These are phyloP conservation scores for Lathyrus oleraceus DNA, from an alignment of 306 rosid genomes.

Conservation along the genomic window DNA sequence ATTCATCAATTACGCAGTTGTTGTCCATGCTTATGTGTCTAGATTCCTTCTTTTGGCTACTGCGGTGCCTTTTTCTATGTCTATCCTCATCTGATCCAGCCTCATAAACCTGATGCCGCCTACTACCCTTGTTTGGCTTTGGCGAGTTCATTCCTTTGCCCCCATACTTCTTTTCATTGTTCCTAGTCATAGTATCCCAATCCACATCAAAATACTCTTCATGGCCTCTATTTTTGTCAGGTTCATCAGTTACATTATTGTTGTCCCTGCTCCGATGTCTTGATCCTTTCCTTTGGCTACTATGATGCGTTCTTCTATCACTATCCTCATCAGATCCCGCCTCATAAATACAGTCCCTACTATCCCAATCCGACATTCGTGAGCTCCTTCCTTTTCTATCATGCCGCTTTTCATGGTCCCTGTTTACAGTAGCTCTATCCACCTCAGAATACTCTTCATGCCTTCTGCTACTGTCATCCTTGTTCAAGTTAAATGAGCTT, in stretches of 20 bases:
- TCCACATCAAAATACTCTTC: constrained; percentile 48
- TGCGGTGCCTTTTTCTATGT: constrained; percentile 31
- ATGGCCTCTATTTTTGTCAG: constrained; percentile 30
- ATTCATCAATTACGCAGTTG: constrained; percentile 24
- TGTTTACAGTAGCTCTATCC: constrained; percentile 32
- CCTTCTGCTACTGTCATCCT: constrained; percentile 34
- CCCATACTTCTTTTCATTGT: constrained; percentile 25
- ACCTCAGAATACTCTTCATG: constrained; percentile 45
- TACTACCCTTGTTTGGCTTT: constrained; percentile 24
- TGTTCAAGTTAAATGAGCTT: constrained; percentile 35
- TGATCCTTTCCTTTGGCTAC: constrained; percentile 39
- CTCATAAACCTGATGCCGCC: constrained; percentile 30
- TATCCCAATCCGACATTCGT: constrained; percentile 32
- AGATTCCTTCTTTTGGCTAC: constrained; percentile 39
- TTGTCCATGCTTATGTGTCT: constrained; percentile 20
- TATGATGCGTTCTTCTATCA: constrained; percentile 28
- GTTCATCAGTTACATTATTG: constrained; percentile 18
- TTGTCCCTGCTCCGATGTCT: constrained; percentile 28
- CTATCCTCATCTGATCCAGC: constrained; percentile 30
- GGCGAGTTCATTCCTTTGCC: constrained; percentile 46
- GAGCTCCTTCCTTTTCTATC: constrained; percentile 45
- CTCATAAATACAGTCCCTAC: constrained; percentile 32
- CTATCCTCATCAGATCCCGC: constrained; percentile 29
- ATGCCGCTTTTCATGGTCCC: constrained; percentile 33
- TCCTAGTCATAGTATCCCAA: constrained; percentile 31